A percentile compares a stretch with the other conserved stretches of the same genome.
phyloP scores from a whole-genome alignment of 257 asterid species.

The Apocynum venetum region DNA sequence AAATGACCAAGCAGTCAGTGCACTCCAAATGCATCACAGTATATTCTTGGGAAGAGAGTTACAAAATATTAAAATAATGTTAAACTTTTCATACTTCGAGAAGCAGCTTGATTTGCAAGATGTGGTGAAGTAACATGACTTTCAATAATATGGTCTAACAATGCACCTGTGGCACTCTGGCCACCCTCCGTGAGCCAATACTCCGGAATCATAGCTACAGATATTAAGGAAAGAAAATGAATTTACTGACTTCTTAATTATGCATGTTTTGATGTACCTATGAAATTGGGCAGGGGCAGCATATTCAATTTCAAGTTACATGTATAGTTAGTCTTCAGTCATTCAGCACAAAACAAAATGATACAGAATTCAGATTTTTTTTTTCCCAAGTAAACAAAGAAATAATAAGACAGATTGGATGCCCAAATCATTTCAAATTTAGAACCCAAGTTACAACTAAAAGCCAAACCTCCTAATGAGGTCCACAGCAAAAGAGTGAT shows the following conservation, averaged over 20 bases:
- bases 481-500: background rate
- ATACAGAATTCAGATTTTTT: background rate
- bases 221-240: conserved; percentile 26
- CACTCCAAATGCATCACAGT: conserved; percentile 1
- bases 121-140: conserved; percentile 76
- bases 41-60: background rate
- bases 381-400: background rate
- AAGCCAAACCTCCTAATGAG: background rate
- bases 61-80: background rate
- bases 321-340: background rate
- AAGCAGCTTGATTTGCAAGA: conserved; percentile 87
- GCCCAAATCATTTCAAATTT: background rate
- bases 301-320: conserved; percentile 1
- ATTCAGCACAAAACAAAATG: background rate
- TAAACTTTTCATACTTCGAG: conserved; percentile 54
- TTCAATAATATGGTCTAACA: conserved; percentile 73
- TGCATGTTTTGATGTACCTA: background rate
- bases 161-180: conserved; percentile 95
- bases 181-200: conserved; percentile 99
- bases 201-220: conserved; percentile 90
- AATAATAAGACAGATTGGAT: background rate
- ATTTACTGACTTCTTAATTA: background rate
- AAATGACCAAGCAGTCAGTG: conserved; percentile 1
- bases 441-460: background rate
- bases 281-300: background rate